These are phyloP conservation scores for Bryum argenteum DNA, from an alignment of 225 moss, liverwort and hornwort genomes.

Conservation along the genomic window DNA sequence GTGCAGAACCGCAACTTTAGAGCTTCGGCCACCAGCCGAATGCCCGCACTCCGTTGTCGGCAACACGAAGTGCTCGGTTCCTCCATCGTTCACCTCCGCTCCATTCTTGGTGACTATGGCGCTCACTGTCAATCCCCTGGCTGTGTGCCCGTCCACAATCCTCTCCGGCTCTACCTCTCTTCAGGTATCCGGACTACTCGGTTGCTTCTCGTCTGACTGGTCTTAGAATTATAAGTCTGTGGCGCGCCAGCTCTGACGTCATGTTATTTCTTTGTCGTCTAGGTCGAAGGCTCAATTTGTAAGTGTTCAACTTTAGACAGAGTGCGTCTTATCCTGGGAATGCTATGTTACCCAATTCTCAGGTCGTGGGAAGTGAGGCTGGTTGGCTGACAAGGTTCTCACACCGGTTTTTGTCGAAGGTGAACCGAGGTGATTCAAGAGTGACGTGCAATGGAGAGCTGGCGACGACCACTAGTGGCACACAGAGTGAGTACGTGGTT, in stretches of 20 bases:
- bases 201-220: background rate
- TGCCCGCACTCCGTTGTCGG: background rate
- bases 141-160: slow-evolving; percentile 31
- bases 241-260: background rate
- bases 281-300: background rate
- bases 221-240: background rate
- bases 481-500: slow-evolving; percentile 80
- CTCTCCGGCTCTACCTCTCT: slow-evolving; percentile 34
- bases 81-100: background rate
- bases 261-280: background rate
- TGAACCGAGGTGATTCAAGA: slow-evolving; percentile 56
- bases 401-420: slow-evolving; percentile 35
- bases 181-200: background rate
- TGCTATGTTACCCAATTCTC: background rate
- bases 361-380: background rate
- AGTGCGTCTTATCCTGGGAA: background rate
- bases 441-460: slow-evolving; percentile 72
- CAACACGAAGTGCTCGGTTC: background rate
- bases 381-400: background rate
- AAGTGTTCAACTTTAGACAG: background rate
- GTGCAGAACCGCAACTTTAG: background rate
- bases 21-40: slow-evolving; percentile 1
- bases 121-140: slow-evolving; percentile 36
- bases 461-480: slow-evolving; percentile 73
- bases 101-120: slow-evolving; percentile 29